phyloP scores from a whole-genome alignment of 805 yeast genomes.

The Candida ulmi region DNA sequence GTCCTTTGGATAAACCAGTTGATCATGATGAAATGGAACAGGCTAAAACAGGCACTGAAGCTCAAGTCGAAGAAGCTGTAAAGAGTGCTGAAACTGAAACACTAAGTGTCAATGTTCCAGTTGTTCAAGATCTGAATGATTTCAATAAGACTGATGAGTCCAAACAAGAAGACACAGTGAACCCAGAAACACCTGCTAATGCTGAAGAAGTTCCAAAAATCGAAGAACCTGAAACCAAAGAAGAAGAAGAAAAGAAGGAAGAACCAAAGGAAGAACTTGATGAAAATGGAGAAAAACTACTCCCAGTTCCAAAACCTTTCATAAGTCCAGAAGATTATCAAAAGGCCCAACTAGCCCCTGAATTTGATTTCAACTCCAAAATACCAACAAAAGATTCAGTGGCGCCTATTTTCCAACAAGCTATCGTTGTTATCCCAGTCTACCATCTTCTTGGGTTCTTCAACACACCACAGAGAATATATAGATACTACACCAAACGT shows the following conservation, averaged over 20 bases:
- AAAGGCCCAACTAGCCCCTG: constrained; percentile 44
- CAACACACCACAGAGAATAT: constrained; percentile 69
- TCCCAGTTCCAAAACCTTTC: constrained; percentile 58
- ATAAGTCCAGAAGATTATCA: constrained; percentile 55
- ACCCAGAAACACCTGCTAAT: not conserved
- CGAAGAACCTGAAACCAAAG: constrained; percentile 13
- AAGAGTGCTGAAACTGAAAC: constrained; percentile 1
- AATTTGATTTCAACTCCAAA: constrained; percentile 27
- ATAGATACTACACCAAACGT: constrained; percentile 72
- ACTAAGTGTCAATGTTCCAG: constrained; percentile 5
- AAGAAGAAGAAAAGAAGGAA: constrained; percentile 17
- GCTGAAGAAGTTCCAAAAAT: constrained; percentile 7
- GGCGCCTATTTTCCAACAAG: constrained; percentile 68
- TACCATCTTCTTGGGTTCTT: constrained; percentile 77
- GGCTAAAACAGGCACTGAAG: not conserved
- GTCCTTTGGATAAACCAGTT: constrained; percentile 68
- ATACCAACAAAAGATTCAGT: constrained; percentile 29
- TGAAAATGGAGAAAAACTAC: constrained; percentile 24
- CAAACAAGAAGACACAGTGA: constrained; percentile 2
- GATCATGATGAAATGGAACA: constrained; percentile 15
- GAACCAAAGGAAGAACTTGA: constrained; percentile 23
- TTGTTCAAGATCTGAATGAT: constrained; percentile 3
- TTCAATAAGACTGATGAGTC: constrained; percentile 1
- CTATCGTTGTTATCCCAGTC: constrained; percentile 68
- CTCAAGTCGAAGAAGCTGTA: constrained; percentile 1